A percentile compares a stretch with the other conserved stretches of the same genome.
Conservation (phyloP, 768 basidiomycete species). For the Tulasnella sp. region DNA sequence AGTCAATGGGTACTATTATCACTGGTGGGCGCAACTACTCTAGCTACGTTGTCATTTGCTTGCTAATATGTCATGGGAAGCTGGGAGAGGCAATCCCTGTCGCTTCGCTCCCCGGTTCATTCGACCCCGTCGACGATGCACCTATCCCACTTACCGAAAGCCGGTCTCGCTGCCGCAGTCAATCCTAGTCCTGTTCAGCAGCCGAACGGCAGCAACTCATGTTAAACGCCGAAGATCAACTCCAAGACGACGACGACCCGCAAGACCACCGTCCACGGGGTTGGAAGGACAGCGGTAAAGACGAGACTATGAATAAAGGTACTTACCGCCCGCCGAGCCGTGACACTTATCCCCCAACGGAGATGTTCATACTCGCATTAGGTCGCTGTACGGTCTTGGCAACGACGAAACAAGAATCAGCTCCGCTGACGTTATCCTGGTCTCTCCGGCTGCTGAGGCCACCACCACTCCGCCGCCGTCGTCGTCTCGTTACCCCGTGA, state of each 20-base stretch:
- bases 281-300: background rate
- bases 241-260: slow-evolving; percentile 17
- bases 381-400: slow-evolving; percentile 7
- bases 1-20: slow-evolving; percentile 92
- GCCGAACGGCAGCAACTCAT: slow-evolving; percentile 27
- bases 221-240: slow-evolving; percentile 24
- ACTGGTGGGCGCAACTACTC: slow-evolving; percentile 53
- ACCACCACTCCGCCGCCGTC: background rate
- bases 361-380: slow-evolving; percentile 6
- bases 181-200: no score
- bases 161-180: background rate
- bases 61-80: slow-evolving; percentile 40
- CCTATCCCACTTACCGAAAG: slow-evolving; percentile 14
- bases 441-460: no score
- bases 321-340: background rate
- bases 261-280: background rate
- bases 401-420: slow-evolving; percentile 5
- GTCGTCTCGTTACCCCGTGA: background rate
- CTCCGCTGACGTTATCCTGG: background rate
- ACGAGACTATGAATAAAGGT: slow-evolving; percentile 1
- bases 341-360: background rate
- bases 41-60: slow-evolving; percentile 1
- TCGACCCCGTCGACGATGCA: slow-evolving; percentile 28
- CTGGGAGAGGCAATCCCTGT: slow-evolving; percentile 83
- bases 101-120: slow-evolving; percentile 43